Base-by-base conservation (phyloP, 345 rosid genomes). In the Mercurialis annua region DNA sequence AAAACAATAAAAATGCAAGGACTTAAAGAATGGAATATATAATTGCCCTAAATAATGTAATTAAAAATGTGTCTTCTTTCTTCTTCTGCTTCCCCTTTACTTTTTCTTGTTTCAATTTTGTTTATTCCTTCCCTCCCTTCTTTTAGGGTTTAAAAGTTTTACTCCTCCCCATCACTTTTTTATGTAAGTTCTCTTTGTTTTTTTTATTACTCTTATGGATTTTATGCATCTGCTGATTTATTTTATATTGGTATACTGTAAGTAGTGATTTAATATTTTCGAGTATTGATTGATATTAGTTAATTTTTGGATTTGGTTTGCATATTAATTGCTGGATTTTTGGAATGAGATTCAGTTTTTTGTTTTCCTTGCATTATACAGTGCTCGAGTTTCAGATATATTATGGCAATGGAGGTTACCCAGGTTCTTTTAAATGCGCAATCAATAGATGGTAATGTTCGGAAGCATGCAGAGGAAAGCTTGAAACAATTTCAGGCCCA, bases 371-470 rank as follows among this genome's bases (percentile, higher is more conserved):
- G 33, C 40, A 49, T 47, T 50, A 27, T 43, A 57, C 54, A 33
- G 61, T 43, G n/a, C n/a, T n/a, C n/a, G n/a, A 14, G 24, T 50
- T 57, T 29, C 76, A 74, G 76, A 33, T 78, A 63, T 16, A 67
- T 24, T 40, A 74, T 74, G 78, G 76, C 78, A 1, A 78, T 78
- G 84, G 92, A 85, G 65, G 84, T 87, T 48, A 87, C 92, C 2
- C 86, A 85, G 78, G 76, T 85, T 68, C 92, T 87, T 52, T 64
- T 87, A 69, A 83, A 83, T 76, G 92, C 92, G 50, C 92, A 87
- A 73, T 75, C 92, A 14, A 80, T 85, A 26, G 92, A 87, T 66
- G 85, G 88, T 59, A 78, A 74, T 51, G 84, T 87, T 24, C 85
- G 87, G 50, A 85, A 83, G 72, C 89, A 82, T 44, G 88, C 92